Percentiles rank a stretch among this genome's conserved stretches.
Conservation (phyloP, 2,329 filamentous ascomycete genomes). For the Colletotrichum chrysophilum region DNA sequence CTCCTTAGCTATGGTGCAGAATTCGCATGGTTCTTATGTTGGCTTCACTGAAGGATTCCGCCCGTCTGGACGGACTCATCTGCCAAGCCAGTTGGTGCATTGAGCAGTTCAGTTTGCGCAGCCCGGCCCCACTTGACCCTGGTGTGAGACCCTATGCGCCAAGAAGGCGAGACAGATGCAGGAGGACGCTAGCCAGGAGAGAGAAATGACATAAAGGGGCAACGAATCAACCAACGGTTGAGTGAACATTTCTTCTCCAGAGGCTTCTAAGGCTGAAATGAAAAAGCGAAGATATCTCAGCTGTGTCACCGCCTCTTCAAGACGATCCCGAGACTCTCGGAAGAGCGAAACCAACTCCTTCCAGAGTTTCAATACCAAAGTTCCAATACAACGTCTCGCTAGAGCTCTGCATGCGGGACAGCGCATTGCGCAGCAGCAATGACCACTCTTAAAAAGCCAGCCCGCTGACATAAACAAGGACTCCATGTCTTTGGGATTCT, state of each 20-base stretch:
- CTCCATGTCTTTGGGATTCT: neutral
- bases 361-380: neutral
- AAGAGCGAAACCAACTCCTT: neutral
- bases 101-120: neutral
- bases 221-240: neutral
- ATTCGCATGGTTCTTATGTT: neutral
- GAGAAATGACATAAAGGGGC: neutral
- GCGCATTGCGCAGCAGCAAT: neutral
- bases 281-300: neutral
- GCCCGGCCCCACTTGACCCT: neutral
- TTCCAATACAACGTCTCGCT: neutral
- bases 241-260: neutral
- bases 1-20: neutral
- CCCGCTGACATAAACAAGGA: neutral
- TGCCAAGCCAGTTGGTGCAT: neutral
- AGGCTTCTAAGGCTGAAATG: neutral
- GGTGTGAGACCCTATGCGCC: neutral
- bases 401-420: neutral
- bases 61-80: neutral
- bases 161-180: neutral
- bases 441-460: neutral
- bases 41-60: neutral
- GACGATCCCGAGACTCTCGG: neutral
- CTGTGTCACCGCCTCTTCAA: neutral
- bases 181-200: neutral